A percentile compares a stretch with the other conserved stretches of the same genome.
These are phyloP conservation scores for Ammopiptanthus mongolicus DNA, from an alignment of 306 rosid species.

Conservation along the genomic window DNA sequence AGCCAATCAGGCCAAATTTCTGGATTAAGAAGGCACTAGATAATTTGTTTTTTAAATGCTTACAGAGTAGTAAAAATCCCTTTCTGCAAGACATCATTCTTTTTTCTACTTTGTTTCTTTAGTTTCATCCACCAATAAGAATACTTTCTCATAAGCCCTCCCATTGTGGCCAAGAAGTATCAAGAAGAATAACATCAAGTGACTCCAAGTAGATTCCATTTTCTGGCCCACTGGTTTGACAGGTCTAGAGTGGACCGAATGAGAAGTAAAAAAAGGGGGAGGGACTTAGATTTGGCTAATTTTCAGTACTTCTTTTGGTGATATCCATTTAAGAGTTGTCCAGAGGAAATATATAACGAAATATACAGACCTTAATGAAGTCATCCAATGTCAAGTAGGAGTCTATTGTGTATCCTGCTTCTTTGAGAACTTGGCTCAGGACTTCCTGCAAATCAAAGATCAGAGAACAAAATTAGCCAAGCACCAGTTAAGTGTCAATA, in stretches of 20 bases:
- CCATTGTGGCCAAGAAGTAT: neutral
- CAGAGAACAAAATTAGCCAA: neutral
- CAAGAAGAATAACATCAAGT: neutral
- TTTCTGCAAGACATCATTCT: neutral
- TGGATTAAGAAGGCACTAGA: neutral
- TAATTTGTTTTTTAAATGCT: neutral
- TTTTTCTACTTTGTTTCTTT: too few species aligned
- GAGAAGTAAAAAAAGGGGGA: too few species aligned
- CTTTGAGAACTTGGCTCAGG: conserved; percentile 57
- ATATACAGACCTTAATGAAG: conserved; percentile 62
- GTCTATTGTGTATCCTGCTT: conserved; percentile 76
- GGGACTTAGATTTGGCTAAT: neutral
- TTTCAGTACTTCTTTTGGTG: neutral
- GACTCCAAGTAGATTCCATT: neutral
- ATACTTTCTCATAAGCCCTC: neutral
- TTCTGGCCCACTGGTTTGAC: neutral
- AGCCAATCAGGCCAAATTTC: neutral
- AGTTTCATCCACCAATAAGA: too few species aligned
- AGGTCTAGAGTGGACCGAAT: neutral
- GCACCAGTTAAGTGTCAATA: neutral
- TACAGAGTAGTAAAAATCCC: neutral
- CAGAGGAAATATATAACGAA: neutral
- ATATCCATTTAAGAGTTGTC: neutral
- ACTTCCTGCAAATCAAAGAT: conserved; percentile 52
- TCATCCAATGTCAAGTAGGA: conserved; percentile 61